Evolutionary conservation across 164 flowering plant species (phyloP).

Genomic region (Stephania cephalantha): DNA sequence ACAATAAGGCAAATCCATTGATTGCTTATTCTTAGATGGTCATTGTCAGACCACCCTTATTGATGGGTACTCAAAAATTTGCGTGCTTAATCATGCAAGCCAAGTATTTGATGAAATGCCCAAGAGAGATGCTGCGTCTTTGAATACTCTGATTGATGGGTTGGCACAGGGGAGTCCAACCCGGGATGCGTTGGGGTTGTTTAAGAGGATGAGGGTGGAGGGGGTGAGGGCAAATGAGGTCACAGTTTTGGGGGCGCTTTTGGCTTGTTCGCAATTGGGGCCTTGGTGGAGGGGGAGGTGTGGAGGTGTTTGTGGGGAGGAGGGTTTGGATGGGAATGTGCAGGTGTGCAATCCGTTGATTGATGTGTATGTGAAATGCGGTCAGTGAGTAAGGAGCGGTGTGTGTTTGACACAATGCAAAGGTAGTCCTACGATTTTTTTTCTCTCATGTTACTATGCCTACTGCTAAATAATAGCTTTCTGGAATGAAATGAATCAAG

Average conservation of each 20-base stretch:
- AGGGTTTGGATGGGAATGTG: constrained; percentile 46
- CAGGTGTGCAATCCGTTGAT: constrained; percentile 73
- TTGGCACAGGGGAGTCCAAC: constrained; percentile 71
- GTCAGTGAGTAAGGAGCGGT: constrained; percentile 47
- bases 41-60: constrained; percentile 65
- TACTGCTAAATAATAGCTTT: not conserved
- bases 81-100: constrained; percentile 44
- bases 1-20: no score
- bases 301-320: constrained; percentile 34
- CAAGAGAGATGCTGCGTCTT: constrained; percentile 52
- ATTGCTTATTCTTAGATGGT: no score
- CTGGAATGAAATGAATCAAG: no score
- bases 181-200: constrained; percentile 50
- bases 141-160: constrained; percentile 77
- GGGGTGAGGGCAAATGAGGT: constrained; percentile 58
- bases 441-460: not conserved
- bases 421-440: constrained; percentile 29
- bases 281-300: constrained; percentile 45
- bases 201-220: constrained; percentile 37
- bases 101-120: constrained; percentile 71
- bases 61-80: constrained; percentile 59
- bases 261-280: constrained; percentile 85
- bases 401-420: constrained; percentile 50
- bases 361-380: constrained; percentile 85
- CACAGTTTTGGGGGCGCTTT: constrained; percentile 62